Evolutionary conservation across 2,329 filamentous ascomycete genomes (phyloP).

Genomic region (Arthrinium phaeospermum): DNA sequence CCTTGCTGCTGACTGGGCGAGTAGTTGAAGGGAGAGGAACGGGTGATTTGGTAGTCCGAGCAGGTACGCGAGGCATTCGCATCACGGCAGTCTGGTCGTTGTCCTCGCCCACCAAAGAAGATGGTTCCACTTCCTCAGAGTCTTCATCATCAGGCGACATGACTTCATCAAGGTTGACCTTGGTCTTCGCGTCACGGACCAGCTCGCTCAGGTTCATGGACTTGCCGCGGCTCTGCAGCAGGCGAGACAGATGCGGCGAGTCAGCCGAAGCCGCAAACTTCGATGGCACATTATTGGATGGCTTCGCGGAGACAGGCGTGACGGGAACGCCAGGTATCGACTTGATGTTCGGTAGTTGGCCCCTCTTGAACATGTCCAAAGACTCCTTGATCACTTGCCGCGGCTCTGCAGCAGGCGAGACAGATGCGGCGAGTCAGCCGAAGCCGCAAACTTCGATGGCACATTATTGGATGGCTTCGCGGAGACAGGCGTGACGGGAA

Average conservation of each 20-base stretch:
- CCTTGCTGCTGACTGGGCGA: constrained; percentile 65
- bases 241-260: constrained; percentile 70
- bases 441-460: constrained; percentile 52
- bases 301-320: constrained; percentile 30
- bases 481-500: constrained; percentile 28
- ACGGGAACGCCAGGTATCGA: constrained; percentile 46
- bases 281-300: constrained; percentile 30
- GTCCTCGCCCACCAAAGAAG: constrained; percentile 47
- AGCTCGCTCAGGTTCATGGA: constrained; percentile 62
- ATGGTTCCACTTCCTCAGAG: constrained; percentile 52
- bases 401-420: constrained; percentile 67
- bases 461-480: constrained; percentile 33
- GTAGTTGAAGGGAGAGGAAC: constrained; percentile 41
- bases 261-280: constrained; percentile 60
- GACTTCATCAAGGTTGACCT: constrained; percentile 55
- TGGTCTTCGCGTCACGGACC: constrained; percentile 65
- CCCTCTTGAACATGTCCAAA: constrained; percentile 58
- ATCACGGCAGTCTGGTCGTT: constrained; percentile 35
- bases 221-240: constrained; percentile 68
- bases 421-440: constrained; percentile 68
- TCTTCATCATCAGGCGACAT: constrained; percentile 62
- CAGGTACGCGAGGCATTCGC: constrained; percentile 56
- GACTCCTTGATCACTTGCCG: no score
- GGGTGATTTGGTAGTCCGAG: constrained; percentile 58
- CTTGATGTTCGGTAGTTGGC: constrained; percentile 55